Evolutionary conservation across 208 protist species (phyloP), one percentile per base, ranked within the genome.

Genomic region (Cochliopodium minus): DNA sequence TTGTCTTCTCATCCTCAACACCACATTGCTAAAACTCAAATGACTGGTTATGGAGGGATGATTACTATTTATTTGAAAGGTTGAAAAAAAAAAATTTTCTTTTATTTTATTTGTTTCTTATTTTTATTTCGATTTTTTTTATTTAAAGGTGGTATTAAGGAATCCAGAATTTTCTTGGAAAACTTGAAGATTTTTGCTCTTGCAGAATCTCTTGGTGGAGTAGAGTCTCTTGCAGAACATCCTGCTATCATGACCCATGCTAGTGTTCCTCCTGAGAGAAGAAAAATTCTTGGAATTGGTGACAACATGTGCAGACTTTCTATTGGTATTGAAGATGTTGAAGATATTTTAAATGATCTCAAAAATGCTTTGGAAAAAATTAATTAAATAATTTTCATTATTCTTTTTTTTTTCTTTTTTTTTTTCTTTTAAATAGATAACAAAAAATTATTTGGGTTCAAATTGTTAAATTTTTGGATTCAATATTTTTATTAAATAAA

Each of bases 161-260:
- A 62, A 43, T 81, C 75, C n/a, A 62, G 74, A 47, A 65, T 67
- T 38, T 76, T 89, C 81, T 70, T 86, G 63, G 64, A 73, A 61
- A 75, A 78, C 34, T 71, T 69, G 72, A 73, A 78, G 60, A 57
- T 91, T 10, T 90, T 90, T 57, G 81, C 83, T 61, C 66, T 94
- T 9, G 88, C 86, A 26, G 88, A 90, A 48, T 83, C 70, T 59
- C 83, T 95, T 30, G 89, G 87, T 55, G 82, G 80, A 59, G 87
- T 87, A 62, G 90, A 94, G 68, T 83, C 73, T 40, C 64, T 94
- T 1, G 71, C 86, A 33, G 83, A 92, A 52, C 73, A 82, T 66
- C 88, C 88, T 25, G 83, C 78, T 28, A 66, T 87, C 49, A 83
- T 95, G 68, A 92, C 89, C 13, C 87, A 95, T 57, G 86, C 86